These are phyloP conservation scores for Aspergillus viridinutans DNA, from an alignment of 2,329 filamentous ascomycete genomes.

Conservation along the genomic window DNA sequence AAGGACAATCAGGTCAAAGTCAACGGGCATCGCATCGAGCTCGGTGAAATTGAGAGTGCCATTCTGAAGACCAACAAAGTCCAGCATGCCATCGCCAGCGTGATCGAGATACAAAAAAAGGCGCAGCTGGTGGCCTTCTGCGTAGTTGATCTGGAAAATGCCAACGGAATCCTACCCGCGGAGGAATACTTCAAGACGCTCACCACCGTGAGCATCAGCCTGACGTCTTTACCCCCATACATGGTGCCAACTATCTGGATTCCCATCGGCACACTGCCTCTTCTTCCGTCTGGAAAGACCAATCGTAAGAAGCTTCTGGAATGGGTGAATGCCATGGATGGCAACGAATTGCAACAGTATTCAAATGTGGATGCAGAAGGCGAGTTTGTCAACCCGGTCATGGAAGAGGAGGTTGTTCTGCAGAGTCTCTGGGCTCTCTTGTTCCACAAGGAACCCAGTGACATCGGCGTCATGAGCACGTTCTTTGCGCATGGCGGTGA, in stretches of 20 bases:
- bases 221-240: constrained; percentile 1
- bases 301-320: constrained; percentile 4
- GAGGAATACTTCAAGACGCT: neutral
- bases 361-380: neutral
- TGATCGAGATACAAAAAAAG: neutral
- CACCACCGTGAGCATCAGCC: neutral
- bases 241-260: constrained; percentile 6
- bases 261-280: constrained; percentile 1
- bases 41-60: constrained; percentile 34
- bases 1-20: constrained; percentile 61
- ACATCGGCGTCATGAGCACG: constrained; percentile 2
- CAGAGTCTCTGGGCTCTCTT: constrained; percentile 9
- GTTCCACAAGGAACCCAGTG: constrained; percentile 1
- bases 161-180: neutral
- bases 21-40: constrained; percentile 57
- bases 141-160: neutral
- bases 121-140: neutral
- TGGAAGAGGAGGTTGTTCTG: constrained; percentile 4
- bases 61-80: neutral
- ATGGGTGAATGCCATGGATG: neutral
- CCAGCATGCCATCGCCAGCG: neutral
- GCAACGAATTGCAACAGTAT: neutral
- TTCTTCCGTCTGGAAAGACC: constrained; percentile 5
- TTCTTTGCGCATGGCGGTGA: constrained; percentile 15
- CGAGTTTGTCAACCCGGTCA: neutral